Evolutionary conservation across 441 rosid genomes (phyloP), one percentile per base, ranked within the genome.

Genomic region (Populus hybrid): DNA sequence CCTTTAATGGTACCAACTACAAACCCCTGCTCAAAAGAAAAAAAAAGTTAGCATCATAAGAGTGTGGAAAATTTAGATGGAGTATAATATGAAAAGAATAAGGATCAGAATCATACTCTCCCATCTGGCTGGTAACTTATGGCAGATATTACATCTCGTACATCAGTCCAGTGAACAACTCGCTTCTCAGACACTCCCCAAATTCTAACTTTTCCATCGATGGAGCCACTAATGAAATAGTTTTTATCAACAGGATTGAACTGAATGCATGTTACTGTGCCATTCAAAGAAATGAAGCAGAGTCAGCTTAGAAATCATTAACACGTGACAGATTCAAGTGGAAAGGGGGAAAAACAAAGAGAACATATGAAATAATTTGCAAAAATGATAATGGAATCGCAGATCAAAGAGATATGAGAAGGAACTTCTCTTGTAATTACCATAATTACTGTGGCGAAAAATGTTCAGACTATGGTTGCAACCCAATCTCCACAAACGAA

Each of bases 181-280:
- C 89, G 87, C 71, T 84, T 73, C 80, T 90, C 90, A 8, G 81
- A 78, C 3, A 90, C 82, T 20, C 94, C 94, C 99, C 99, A 95
- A 53, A 93, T 87, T 79, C 99, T 88, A 76, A 89, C 98, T 85
- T 92, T 95, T 59, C 98, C 98, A 81, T 95, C 99, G 23, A 93
- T 88, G 2, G 94, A 95, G 65, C 99, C 98, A 69, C 95, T 93
- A 80, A 92, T 73, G 87, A 95, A 95, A 87, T 87, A 80, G 79
- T 89, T 88, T 46, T 93, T 86, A 74, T 92, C 81, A 35, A 81
- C 71, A 32, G 99, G 98, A 84, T 90, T 87, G 86, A 95, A 93
- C 50, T 95, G 91, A 75, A 95, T 83, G 74, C 97, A 95, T 21
- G 98, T 92, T 78, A 95, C 99, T 95, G 97, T 80, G 74, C 68